These are phyloP conservation scores for Ophiostoma piceae DNA, from an alignment of 2,329 filamentous ascomycete genomes.

Conservation along the genomic window DNA sequence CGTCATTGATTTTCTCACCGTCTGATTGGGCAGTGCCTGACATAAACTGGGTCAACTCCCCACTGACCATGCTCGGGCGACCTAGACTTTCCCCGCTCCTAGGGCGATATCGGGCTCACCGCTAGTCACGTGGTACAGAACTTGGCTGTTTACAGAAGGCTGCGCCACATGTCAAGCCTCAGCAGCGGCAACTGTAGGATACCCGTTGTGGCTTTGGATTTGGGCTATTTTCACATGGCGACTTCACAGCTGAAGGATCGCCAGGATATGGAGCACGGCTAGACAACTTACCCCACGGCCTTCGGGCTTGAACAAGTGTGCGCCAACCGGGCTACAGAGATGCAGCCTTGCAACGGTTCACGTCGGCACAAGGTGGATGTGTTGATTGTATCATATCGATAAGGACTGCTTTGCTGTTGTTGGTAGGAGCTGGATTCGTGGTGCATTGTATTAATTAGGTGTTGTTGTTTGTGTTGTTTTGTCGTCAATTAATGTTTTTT, in stretches of 20 bases:
- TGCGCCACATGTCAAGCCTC: neutral
- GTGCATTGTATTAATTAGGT: too few relatives aligned
- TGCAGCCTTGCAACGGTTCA: conserved; percentile 9
- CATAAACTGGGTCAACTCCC: neutral
- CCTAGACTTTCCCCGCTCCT: conserved; percentile 14
- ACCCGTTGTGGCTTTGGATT: neutral
- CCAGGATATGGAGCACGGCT: neutral
- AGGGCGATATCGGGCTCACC: conserved; percentile 14
- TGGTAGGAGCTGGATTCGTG: neutral
- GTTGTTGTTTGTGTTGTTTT: too few relatives aligned
- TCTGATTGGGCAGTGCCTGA: neutral
- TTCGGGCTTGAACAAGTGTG: conserved; percentile 5
- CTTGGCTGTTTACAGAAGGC: neutral
- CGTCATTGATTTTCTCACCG: neutral
- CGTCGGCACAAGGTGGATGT: neutral
- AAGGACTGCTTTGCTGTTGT: neutral
- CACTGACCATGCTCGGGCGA: neutral
- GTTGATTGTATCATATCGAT: neutral
- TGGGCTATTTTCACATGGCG: neutral
- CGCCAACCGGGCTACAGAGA: neutral
- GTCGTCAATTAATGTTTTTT: too few relatives aligned
- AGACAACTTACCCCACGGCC: neutral
- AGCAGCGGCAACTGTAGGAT: neutral
- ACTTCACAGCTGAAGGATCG: neutral
- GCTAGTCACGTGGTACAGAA: neutral